Conservation (phyloP, 768 basidiomycete species). For the Amanita inopinata region DNA sequence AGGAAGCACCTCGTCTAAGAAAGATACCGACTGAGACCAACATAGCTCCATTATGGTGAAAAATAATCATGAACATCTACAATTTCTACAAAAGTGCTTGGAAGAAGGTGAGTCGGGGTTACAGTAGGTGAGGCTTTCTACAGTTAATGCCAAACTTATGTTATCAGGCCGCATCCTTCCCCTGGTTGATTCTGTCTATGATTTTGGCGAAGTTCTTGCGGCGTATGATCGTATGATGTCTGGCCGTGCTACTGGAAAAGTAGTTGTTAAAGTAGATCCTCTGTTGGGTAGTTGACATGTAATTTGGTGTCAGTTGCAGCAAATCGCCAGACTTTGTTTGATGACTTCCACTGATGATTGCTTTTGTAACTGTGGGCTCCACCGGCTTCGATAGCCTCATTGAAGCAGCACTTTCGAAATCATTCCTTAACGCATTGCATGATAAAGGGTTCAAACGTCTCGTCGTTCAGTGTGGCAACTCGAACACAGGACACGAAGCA, state of each 20-base stretch:
- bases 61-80: background rate
- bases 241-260: conserved; percentile 51
- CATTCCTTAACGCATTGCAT: conserved; percentile 47
- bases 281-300: too few species aligned
- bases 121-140: too few species aligned
- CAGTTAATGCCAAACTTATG: background rate
- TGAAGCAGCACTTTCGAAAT: conserved; percentile 41
- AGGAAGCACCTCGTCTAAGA: background rate
- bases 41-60: background rate
- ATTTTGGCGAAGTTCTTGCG: conserved; percentile 43
- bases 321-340: background rate
- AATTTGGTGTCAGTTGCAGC: background rate
- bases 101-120: background rate
- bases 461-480: conserved; percentile 75
- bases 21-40: background rate
- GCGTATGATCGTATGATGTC: conserved; percentile 58
- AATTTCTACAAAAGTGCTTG: background rate
- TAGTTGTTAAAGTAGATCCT: conserved; percentile 44
- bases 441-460: conserved; percentile 48
- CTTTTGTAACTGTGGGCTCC: conserved; percentile 85
- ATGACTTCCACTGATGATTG: conserved; percentile 25
- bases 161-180: conserved; percentile 39
- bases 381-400: conserved; percentile 78
- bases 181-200: conserved; percentile 47
- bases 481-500: conserved; percentile 13